Conservation (phyloP, 345 rosid species). For the Hibiscus trionum region DNA sequence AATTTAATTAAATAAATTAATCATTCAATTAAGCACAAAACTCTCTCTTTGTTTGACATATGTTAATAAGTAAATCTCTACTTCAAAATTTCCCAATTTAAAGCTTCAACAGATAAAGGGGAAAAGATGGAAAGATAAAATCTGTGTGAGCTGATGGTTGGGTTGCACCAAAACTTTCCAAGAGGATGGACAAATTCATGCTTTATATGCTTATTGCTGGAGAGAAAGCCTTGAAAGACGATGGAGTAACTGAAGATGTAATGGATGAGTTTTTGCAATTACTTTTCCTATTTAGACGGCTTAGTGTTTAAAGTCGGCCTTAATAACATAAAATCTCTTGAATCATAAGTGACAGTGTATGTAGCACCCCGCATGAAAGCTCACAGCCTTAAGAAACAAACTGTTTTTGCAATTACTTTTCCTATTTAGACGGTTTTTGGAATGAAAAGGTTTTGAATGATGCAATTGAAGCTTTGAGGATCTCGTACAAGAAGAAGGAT, state of each 20-base stretch:
- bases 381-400: neutral
- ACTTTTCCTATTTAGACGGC: too few species aligned
- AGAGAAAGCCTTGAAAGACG: too few species aligned
- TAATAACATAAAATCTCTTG: neutral
- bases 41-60: too few species aligned
- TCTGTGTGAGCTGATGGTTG: conserved; percentile 75
- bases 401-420: neutral
- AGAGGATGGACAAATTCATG: too few species aligned
- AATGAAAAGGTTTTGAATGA: conserved; percentile 69
- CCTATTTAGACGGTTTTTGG: neutral
- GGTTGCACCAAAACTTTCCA: conserved; percentile 67
- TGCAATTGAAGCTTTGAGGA: conserved; percentile 78
- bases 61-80: too few species aligned
- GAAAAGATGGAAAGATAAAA: conserved; percentile 89
- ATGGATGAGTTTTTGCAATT: too few species aligned
- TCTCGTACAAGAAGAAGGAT: conserved; percentile 84
- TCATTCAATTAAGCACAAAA: too few species aligned
- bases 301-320: neutral
- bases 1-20: too few species aligned
- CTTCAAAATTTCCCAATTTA: too few species aligned
- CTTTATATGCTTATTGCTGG: too few species aligned
- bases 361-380: neutral
- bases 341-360: too few species aligned
- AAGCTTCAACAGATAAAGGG: conserved; percentile 12
- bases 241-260: too few species aligned